Base-by-base conservation (phyloP, 2,329 filamentous ascomycete genomes). In the Aspergillus piperis region DNA sequence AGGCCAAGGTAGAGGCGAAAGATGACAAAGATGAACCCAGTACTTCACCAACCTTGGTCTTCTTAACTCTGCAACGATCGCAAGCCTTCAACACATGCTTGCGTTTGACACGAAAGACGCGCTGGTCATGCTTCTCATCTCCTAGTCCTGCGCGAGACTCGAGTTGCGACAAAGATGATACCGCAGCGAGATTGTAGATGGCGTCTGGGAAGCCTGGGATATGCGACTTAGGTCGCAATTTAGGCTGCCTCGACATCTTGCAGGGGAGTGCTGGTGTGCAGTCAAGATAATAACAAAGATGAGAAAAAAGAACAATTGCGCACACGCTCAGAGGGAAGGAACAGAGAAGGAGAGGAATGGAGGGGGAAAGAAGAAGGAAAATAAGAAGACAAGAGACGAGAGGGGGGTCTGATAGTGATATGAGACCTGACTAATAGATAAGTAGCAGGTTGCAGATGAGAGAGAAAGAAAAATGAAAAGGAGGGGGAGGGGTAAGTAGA, bases 81-180 rank as follows among this genome's bases (percentile, higher is more conserved):
- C 77, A 79, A 5, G 77, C 77, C 58, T 79, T 79, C 15, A 78
- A 64, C 30, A 79, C 77, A 70, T 79, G 77, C 62, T 79, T 79
- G 44, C 77, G 72, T 64, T 79, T 79, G 38, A 77, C 76, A 11
- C 77, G 74, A 62, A 77, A 78, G 25, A 78, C 69, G 19, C 75
- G 77, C 49, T 76, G 75, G 49, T 77, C 71, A 10, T 70, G 68
- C 62, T 73, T 76, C 38, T 74, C 71, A 44, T 78, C 75, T 11
- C 61, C 65, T 30, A 68, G 42, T 51, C 66, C 64, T 25, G 68
- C 65, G 23, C 70, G 69, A 58, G 69, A 61, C 38, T 75, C 71
- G 30, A 75, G 60, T 27, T 70, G 70, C 11, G 74, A 68, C 32
- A 75, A 57, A 49, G 75, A 68, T 47, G 71, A 68, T 57, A 75